A percentile compares a stretch with the other conserved stretches of the same genome.
These are phyloP conservation scores for Bauhinia variegata DNA, from an alignment of 306 rosid species.

Conservation along the genomic window DNA sequence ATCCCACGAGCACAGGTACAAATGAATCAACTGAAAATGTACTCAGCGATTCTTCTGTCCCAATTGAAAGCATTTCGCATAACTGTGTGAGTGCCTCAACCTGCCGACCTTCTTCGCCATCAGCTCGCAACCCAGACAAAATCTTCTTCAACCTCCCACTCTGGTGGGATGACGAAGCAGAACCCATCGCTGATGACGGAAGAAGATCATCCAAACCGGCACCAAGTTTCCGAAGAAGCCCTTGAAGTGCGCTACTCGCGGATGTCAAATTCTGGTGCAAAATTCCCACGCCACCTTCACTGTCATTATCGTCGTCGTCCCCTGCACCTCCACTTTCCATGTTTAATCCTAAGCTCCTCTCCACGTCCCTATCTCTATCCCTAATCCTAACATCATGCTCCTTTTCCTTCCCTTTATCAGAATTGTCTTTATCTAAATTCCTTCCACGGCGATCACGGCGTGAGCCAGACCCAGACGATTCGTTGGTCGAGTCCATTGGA, in stretches of 20 bases:
- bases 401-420: slow-evolving; percentile 87
- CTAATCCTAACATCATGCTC: slow-evolving; percentile 75
- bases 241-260: slow-evolving; percentile 97
- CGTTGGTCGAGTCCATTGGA: slow-evolving; percentile 80
- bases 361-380: slow-evolving; percentile 68
- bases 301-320: slow-evolving; percentile 81
- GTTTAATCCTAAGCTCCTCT: slow-evolving; percentile 64
- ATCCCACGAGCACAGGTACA: slow-evolving; percentile 92
- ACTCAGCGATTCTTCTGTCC: slow-evolving; percentile 93
- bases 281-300: slow-evolving; percentile 82
- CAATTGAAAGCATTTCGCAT: slow-evolving; percentile 95
- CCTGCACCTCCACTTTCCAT: slow-evolving; percentile 61
- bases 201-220: slow-evolving; percentile 96
- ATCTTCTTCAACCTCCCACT: slow-evolving; percentile 91
- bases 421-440: slow-evolving; percentile 66
- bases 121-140: slow-evolving; percentile 81
- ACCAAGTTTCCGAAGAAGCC: slow-evolving; percentile 88
- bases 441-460: slow-evolving; percentile 76
- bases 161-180: slow-evolving; percentile 83
- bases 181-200: slow-evolving; percentile 78
- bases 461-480: slow-evolving; percentile 90
- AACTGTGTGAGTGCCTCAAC: slow-evolving; percentile 96
- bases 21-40: slow-evolving; percentile 92
- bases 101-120: slow-evolving; percentile 94
- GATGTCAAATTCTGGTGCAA: slow-evolving; percentile 85